These are phyloP conservation scores for Pythium vanterpoolii DNA, from an alignment of 352 stramenopile genomes.

Conservation along the genomic window DNA sequence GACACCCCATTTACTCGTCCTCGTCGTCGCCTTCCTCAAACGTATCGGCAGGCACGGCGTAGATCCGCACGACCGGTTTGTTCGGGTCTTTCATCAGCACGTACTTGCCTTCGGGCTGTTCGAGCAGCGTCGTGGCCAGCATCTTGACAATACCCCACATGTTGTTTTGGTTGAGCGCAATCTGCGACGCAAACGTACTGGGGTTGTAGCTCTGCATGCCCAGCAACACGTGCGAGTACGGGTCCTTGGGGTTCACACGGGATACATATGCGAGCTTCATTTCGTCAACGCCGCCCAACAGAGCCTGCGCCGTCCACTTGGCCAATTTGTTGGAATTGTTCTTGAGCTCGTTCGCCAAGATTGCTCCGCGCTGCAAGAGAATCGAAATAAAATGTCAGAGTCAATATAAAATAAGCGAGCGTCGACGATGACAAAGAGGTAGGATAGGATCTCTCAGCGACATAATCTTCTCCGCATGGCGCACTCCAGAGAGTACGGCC, in stretches of 20 bases:
- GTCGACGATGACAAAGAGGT: neutral
- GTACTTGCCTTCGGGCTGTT: conserved; percentile 97
- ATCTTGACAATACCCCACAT: conserved; percentile 97
- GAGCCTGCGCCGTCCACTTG: conserved; percentile 96
- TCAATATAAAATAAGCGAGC: conserved; percentile 6
- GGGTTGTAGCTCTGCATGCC: conserved; percentile 97
- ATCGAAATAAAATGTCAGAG: neutral
- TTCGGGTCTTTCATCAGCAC: conserved; percentile 98
- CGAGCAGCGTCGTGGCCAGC: conserved; percentile 92
- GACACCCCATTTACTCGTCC: conserved; percentile 34
- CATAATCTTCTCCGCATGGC: conserved; percentile 33
- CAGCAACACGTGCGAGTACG: conserved; percentile 94
- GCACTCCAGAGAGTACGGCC: neutral
- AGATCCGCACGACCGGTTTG: conserved; percentile 96
- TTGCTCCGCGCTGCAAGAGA: conserved; percentile 87
- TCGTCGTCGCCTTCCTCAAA: conserved; percentile 92
- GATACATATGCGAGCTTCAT: conserved; percentile 99
- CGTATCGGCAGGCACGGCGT: conserved; percentile 93
- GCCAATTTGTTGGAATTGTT: conserved; percentile 98
- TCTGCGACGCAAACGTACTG: conserved; percentile 96
- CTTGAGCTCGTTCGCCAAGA: conserved; percentile 98
- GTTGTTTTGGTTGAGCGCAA: conserved; percentile 96
- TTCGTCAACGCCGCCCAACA: conserved; percentile 94
- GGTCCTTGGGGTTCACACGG: conserved; percentile 91
- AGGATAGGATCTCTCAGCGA: conserved; percentile 26